Base-by-base conservation (phyloP, 495 filamentous ascomycete genomes). In the Neurospora sp. region DNA sequence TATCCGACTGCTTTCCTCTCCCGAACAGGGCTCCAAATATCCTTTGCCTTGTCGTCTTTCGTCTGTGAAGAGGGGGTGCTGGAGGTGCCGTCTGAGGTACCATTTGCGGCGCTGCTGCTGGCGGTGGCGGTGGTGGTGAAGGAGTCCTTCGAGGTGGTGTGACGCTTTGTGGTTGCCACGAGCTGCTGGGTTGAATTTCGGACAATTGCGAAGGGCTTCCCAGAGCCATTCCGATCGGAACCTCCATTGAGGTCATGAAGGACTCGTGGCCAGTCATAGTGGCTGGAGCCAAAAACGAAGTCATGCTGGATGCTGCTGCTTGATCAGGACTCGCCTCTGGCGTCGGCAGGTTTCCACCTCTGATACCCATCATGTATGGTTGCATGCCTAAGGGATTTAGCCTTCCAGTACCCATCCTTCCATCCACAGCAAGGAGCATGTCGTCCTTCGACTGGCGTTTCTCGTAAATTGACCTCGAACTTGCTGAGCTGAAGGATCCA, bases 171-270 rank as follows among this genome's bases (percentile, higher is more conserved):
- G 74, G 78, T 71, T 75, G 73, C 74, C 77, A 78, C 3, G 27
- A 65, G 27, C 61, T 70, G 27, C 61, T 70, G 42, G 70, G 70
- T 69, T 75, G 68, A 14, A 77, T 72, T 65, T 71, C 65, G 16
- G 72, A 42, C 14, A 68, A 41, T 20, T 71, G 45, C 12, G 76
- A 74, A 70, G 88, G 87, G 73, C 88, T 89, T 61, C 88, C 87
- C 53, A 89, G 79, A 16, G 87, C 88, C 86, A 89, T 87, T 18
- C 88, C 88, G 70, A 89, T 90, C 71, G 75, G 80, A 45, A 77
- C 78, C 72, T 80, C 77, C 37, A 77, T 78, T n/a, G 79, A 74
- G 68, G 71, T 76, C 53, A 83, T 65, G 53, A 65, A 71, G 12
- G 83, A 84, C 38, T 86, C 81, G n/a, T 82, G 81, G 7, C 81